Evolutionary conservation across 495 filamentous ascomycete genomes (phyloP), one percentile per base, ranked within the genome.

Genomic region (Penicillium paradoxum): DNA sequence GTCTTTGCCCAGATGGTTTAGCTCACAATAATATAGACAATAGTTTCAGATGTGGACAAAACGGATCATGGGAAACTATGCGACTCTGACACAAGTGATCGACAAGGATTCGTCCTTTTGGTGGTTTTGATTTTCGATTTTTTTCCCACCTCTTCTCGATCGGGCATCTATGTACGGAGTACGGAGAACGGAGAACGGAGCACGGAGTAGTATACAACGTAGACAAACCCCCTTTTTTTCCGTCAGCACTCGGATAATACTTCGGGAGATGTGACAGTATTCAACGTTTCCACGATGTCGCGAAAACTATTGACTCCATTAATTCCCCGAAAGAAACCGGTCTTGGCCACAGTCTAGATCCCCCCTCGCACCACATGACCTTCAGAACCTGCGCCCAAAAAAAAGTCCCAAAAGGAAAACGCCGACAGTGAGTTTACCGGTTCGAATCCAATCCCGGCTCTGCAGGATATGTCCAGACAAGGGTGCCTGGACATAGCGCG

Each of bases 41-140:
- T 43, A 51, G 49, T 51, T 51, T 51, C 49, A 51, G 27, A 43
- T 42, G 39, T 51, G 49, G 39, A 51, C 39, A 43, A 42, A 32
- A 10, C 39, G 6, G 30, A 43, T 24, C 24, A 25, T 14, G 6
- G 19, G 5, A 19, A 38, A 37, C 46, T 43, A 51, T 51, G 27
- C 22, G 18, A 33, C 30, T 42, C 17, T 51, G 49, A 51, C 18
- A 51, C 49, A 51, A 32, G 29, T 13, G 49, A 51, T 51, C 49
- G 49, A 51, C 49, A 22, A 15, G n/a, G 14, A 15, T 37, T 7
- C 17, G 11, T 37, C 34, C 14, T 36, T 32, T 32, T 13, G n/a
- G 2, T 8, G 30, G 5, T 11, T 27, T 3, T 27, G 24, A 27
- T 3, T 27, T 27, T 27, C 24, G 3, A 3, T 27, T 27, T 27